Evolutionary conservation across 2,329 filamentous ascomycete species (phyloP), one percentile per base, ranked within the genome.

Genomic region (Knoxdaviesia proteae): DNA sequence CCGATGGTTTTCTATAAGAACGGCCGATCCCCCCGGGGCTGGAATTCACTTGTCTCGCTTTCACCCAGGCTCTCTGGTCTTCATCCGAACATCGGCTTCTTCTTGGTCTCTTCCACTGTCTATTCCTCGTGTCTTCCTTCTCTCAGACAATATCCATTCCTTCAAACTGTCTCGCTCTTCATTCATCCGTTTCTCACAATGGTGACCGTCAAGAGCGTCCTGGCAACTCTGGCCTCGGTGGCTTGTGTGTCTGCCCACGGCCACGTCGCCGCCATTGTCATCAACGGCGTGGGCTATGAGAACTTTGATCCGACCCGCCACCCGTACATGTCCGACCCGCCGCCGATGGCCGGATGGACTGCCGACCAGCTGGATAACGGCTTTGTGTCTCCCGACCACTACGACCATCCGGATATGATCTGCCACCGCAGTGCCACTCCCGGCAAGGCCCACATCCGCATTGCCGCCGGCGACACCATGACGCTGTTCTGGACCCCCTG

Each of bases 341-440:
- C 51, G 10, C 36, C 42, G 38, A 47, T 51, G 20, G 49, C 53
- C 37, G 64, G 61, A 36, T 67, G 63, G 63, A 52, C 54, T 36
- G 58, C 58, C 9, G 48, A 56, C 37, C 58, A 63, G 47, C 61
- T 61, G 42, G 64, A 65, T 48, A 67, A 68, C 51, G 68, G 69
- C 45, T 69, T 67, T 50, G 63, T 71, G 30, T 62, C 56, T 32
- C 59, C 60, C 32, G 53, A 58, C 43, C 53, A 50, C 43, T 65
- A 62, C 45, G 49, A 47, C 35, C 55, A 54, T 7, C 34, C 54
- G 31, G 63, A 67, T 42, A 66, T 69, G 45, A 61, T 59, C 50
- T 69, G 66, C 49, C 63, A 68, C 56, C 59, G 53, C 46, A 57
- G 52, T 33, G 59, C 57, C 6, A 54, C 47, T 4, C 54, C 61